Conservation (phyloP, 2,329 filamentous ascomycete genomes). For the Pseudocercospora fijiensis region DNA sequence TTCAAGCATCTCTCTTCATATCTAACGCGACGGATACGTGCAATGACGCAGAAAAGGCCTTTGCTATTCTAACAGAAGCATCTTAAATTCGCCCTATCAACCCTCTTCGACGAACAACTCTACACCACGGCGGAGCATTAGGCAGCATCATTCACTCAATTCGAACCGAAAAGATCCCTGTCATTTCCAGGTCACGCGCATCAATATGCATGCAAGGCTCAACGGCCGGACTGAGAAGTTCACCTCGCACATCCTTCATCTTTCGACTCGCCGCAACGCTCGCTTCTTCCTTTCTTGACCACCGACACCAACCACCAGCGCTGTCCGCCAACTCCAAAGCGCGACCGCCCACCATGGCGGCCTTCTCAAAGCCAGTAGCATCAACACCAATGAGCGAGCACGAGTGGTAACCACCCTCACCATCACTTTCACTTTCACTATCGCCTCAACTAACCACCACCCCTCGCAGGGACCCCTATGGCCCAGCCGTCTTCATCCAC, state of each 20-base stretch:
- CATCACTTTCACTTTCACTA: background rate
- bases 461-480: conserved; percentile 11
- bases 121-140: background rate
- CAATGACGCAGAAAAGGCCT: background rate
- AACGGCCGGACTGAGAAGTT: conserved; percentile 1
- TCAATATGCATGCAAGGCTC: background rate
- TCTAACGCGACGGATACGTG: background rate
- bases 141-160: background rate
- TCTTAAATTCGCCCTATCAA: background rate
- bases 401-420: background rate
- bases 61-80: too few species aligned
- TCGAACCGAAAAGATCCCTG: background rate
- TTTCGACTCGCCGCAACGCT: background rate
- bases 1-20: background rate
- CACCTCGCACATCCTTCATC: background rate
- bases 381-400: conserved; percentile 10
- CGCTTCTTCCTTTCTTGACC: background rate
- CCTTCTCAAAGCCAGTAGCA: background rate
- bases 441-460: background rate
- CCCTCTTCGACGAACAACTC: background rate
- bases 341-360: background rate
- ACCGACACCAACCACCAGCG: background rate
- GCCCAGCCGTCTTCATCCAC: conserved; percentile 8
- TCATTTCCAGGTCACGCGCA: background rate
- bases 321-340: background rate